These are phyloP conservation scores for Allantophomopsis cytisporea DNA, from an alignment of 2,329 filamentous ascomycete genomes.

Conservation along the genomic window DNA sequence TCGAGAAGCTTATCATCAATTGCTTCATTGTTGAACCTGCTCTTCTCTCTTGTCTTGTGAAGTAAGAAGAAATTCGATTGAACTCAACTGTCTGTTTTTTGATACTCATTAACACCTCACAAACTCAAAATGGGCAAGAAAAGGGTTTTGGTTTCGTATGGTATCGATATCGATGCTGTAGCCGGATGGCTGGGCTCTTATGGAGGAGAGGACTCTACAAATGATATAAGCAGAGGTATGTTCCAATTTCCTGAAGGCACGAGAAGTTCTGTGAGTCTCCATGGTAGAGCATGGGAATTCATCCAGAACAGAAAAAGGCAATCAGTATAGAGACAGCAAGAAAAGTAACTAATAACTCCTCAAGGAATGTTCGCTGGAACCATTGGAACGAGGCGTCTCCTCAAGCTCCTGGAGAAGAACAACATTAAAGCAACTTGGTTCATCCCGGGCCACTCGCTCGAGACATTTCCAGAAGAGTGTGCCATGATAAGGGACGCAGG, in stretches of 20 bases:
- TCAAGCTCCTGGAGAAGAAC: constrained; percentile 61
- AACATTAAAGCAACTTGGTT: constrained; percentile 58
- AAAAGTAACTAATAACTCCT: too few relatives aligned
- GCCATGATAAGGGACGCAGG: constrained; percentile 45
- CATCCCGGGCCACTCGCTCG: constrained; percentile 48
- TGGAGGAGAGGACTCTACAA: constrained; percentile 57
- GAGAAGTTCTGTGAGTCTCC: neutral
- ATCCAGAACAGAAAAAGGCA: too few relatives aligned
- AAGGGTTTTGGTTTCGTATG: constrained; percentile 43
- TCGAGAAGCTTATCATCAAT: too few relatives aligned
- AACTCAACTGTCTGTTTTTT: too few relatives aligned
- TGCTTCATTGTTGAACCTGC: too few relatives aligned
- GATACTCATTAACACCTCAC: too few relatives aligned
- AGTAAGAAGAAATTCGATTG: too few relatives aligned
- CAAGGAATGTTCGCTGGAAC: constrained; percentile 54
- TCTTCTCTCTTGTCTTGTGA: too few relatives aligned
- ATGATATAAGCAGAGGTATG: constrained; percentile 56
- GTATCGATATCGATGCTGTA: constrained; percentile 65
- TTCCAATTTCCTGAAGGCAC: neutral
- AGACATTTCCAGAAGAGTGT: constrained; percentile 55
- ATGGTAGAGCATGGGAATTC: neutral
- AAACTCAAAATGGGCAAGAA: constrained; percentile 27
- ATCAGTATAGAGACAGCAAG: too few relatives aligned
- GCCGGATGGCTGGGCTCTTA: constrained; percentile 67
- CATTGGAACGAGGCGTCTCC: constrained; percentile 46